A percentile compares a stretch with the other conserved stretches of the same genome.
These are phyloP conservation scores for Mortierella sp. DNA, from an alignment of 371 early-diverging fungal species.

Conservation along the genomic window DNA sequence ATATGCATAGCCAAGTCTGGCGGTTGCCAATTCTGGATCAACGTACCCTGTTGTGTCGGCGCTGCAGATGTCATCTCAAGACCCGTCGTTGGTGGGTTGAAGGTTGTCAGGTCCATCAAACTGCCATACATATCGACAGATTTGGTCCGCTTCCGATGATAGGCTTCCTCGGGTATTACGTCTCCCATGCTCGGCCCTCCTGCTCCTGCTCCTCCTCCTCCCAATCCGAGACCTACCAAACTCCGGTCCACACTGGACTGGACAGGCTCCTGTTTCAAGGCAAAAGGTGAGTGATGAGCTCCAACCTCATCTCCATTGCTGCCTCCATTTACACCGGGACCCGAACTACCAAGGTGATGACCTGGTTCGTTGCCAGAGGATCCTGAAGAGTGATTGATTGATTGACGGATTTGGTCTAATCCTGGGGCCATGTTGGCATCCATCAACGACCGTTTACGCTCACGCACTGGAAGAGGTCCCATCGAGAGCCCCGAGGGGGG, in stretches of 20 bases:
- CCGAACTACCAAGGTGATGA: neutral
- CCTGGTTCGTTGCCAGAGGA: slow-evolving; percentile 3
- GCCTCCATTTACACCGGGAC: neutral
- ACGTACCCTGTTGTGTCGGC: slow-evolving; percentile 26
- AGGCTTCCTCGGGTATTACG: slow-evolving; percentile 23
- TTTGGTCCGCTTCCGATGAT: slow-evolving; percentile 51
- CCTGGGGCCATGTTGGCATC: slow-evolving; percentile 45
- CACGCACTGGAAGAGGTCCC: slow-evolving; percentile 46
- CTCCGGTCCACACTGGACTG: slow-evolving; percentile 7
- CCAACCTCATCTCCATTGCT: slow-evolving; percentile 11
- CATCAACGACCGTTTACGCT: slow-evolving; percentile 47
- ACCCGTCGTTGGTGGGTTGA: slow-evolving; percentile 17
- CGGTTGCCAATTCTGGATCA: slow-evolving; percentile 50
- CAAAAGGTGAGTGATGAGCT: neutral
- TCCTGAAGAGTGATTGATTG: slow-evolving; percentile 19
- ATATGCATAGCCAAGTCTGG: slow-evolving; percentile 48
- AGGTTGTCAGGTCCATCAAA: slow-evolving; percentile 30
- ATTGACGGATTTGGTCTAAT: slow-evolving; percentile 43
- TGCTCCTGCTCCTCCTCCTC: slow-evolving; percentile 11
- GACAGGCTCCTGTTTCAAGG: slow-evolving; percentile 29
- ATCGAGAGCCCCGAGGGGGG: slow-evolving; percentile 37
- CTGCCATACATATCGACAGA: slow-evolving; percentile 51
- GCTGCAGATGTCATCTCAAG: slow-evolving; percentile 23
- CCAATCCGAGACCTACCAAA: slow-evolving; percentile 19
- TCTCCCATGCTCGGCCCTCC: slow-evolving; percentile 12